phyloP scores from a whole-genome alignment of 257 asterid genomes.

The Pogostemon cablin region DNA sequence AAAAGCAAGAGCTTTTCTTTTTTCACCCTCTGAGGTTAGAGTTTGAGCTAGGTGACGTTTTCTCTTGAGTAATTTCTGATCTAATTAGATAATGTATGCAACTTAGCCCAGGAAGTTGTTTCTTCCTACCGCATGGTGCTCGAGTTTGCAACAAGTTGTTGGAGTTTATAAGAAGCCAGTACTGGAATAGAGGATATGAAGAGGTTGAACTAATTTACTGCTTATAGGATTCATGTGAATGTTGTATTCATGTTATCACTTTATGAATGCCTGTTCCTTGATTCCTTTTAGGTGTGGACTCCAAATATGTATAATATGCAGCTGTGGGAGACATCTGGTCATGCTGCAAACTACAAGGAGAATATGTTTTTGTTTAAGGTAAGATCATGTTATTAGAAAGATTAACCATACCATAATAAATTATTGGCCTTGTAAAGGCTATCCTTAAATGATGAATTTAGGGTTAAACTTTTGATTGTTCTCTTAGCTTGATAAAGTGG shows the following conservation, averaged over 20 bases:
- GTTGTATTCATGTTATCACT: slow-evolving; percentile 20
- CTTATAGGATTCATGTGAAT: slow-evolving; percentile 17
- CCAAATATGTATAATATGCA: slow-evolving; percentile 98
- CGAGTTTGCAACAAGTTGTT: slow-evolving; percentile 88
- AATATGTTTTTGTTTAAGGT: slow-evolving; percentile 98
- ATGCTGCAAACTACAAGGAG: slow-evolving; percentile 98
- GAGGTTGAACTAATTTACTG: slow-evolving; percentile 57
- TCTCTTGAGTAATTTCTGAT: slow-evolving; percentile 19
- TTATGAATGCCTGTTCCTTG: slow-evolving; percentile 29
- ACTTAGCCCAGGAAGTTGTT: slow-evolving; percentile 97
- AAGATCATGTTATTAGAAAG: slow-evolving; percentile 29
- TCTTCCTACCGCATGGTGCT: slow-evolving; percentile 94
- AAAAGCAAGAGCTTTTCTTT: slow-evolving; percentile 98
- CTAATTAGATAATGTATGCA: slow-evolving; percentile 28
- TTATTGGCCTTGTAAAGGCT: not conserved
- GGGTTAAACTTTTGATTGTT: slow-evolving; percentile 19
- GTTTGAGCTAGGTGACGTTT: slow-evolving; percentile 8
- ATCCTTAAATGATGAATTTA: not conserved
- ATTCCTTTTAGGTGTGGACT: slow-evolving; percentile 67
- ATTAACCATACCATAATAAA: not conserved
- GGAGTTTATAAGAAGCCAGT: slow-evolving; percentile 76
- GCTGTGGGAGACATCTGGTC: slow-evolving; percentile 99
- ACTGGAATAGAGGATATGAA: slow-evolving; percentile 94
- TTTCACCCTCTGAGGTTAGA: slow-evolving; percentile 90
- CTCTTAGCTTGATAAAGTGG: slow-evolving; percentile 27